Conservation (phyloP, 139 green algal genomes). For the Microglena sp. region DNA sequence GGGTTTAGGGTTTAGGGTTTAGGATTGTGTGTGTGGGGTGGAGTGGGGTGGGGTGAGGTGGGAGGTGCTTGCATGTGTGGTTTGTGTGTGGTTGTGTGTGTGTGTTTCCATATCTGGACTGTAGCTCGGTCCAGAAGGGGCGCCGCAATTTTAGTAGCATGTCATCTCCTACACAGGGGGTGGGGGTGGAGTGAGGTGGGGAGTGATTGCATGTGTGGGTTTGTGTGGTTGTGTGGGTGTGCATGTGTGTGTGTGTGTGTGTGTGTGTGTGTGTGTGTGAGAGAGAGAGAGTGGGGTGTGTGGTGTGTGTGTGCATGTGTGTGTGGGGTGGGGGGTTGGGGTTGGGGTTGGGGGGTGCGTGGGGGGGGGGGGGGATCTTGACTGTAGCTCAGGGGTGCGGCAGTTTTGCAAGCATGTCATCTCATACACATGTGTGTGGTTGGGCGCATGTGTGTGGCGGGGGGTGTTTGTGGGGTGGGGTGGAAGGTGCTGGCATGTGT, state of each 20-base stretch:
- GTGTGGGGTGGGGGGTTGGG: too few species aligned
- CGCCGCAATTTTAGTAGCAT: constrained; percentile 29
- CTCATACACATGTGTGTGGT: not conserved
- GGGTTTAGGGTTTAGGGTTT: constrained; percentile 5
- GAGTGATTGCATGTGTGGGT: not conserved
- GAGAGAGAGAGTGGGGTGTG: too few species aligned
- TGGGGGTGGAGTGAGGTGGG: not conserved
- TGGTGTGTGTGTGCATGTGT: too few species aligned
- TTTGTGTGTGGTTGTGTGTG: constrained; percentile 4
- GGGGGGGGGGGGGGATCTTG: constrained; percentile 20
- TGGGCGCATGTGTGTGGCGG: not conserved
- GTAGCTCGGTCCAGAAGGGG: not conserved
- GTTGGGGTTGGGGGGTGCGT: too few species aligned
- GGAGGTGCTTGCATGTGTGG: not conserved
- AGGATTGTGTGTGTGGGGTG: not conserved
- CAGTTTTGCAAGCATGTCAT: constrained; percentile 26
- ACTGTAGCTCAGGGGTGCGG: constrained; percentile 42
- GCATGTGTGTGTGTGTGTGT: too few species aligned
- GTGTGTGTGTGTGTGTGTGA: too few species aligned
- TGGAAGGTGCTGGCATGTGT: not conserved
- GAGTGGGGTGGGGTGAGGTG: not conserved
- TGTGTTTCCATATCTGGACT: not conserved
- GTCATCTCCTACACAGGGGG: constrained; percentile 17
- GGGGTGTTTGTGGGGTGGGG: not conserved
- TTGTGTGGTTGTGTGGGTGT: too few species aligned